Conservation (phyloP, 345 rosid genomes). For the Boechera divaricarpa region DNA sequence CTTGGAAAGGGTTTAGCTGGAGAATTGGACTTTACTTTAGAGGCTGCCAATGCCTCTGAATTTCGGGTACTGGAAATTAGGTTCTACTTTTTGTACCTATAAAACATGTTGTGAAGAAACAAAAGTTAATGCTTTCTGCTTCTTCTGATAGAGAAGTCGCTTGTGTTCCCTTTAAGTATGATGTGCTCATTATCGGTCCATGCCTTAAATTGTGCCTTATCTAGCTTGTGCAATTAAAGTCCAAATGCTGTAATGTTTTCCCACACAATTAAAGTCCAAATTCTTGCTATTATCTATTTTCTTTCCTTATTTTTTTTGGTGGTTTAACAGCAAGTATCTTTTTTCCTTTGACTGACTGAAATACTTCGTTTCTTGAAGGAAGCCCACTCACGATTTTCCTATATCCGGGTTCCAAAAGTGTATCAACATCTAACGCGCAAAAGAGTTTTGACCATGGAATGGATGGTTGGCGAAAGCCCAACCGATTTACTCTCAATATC, state of each 20-base stretch:
- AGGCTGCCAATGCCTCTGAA: constrained; percentile 85
- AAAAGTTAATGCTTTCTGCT: constrained; percentile 12
- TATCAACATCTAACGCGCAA: constrained; percentile 64
- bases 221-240: constrained; percentile 22
- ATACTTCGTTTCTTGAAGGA: constrained; percentile 61
- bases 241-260: background rate
- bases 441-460: constrained; percentile 96
- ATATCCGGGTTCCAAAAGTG: constrained; percentile 78
- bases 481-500: constrained; percentile 64
- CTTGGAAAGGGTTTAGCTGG: constrained; percentile 95
- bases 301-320: background rate
- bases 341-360: constrained; percentile 37
- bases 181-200: constrained; percentile 1
- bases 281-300: constrained; percentile 6
- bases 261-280: background rate
- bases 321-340: background rate
- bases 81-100: constrained; percentile 8
- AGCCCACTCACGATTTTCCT: constrained; percentile 67
- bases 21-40: constrained; percentile 84
- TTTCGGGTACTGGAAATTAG: constrained; percentile 62
- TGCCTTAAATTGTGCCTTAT: background rate
- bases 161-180: background rate
- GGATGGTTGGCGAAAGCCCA: constrained; percentile 93
- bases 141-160: constrained; percentile 24
- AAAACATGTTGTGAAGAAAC: constrained; percentile 2